These are phyloP conservation scores for Neonectria hederae DNA, from an alignment of 2,329 filamentous ascomycete genomes.

Conservation along the genomic window DNA sequence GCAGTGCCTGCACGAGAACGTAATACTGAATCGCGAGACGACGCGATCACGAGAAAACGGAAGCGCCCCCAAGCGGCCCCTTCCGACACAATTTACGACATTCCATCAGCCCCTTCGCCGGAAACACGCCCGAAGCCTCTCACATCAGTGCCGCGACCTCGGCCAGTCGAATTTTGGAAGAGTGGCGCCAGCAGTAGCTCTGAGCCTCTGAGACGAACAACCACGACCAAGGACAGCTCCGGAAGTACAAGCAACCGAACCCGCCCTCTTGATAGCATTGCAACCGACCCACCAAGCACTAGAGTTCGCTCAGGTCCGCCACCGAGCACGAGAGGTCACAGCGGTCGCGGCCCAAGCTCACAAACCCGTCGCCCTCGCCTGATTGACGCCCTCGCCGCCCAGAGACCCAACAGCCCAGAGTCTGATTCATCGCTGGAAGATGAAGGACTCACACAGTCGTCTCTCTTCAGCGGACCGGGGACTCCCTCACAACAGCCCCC, in stretches of 20 bases:
- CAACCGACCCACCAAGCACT: slow-evolving; percentile 13
- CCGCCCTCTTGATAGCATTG: slow-evolving; percentile 19
- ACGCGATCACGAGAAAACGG: slow-evolving; percentile 35
- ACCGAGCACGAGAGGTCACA: slow-evolving; percentile 7
- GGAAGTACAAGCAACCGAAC: slow-evolving; percentile 13
- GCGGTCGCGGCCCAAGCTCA: slow-evolving; percentile 18
- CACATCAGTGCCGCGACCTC: slow-evolving; percentile 26
- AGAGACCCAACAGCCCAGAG: slow-evolving; percentile 49
- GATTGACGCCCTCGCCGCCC: slow-evolving; percentile 55
- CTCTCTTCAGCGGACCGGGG: slow-evolving; percentile 24
- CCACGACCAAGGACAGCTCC: slow-evolving; percentile 20
- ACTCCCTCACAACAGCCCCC: slow-evolving; percentile 36
- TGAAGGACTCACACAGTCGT: slow-evolving; percentile 20
- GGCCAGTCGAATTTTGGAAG: slow-evolving; percentile 9
- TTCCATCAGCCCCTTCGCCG: neutral
- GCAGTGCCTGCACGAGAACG: slow-evolving; percentile 12
- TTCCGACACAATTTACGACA: slow-evolving; percentile 19
- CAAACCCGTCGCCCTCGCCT: slow-evolving; percentile 45
- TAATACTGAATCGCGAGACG: slow-evolving; percentile 25
- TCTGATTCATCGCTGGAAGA: slow-evolving; percentile 39
- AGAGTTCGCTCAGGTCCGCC: slow-evolving; percentile 8
- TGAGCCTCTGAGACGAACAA: slow-evolving; percentile 1
- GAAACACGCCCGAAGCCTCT: slow-evolving; percentile 25
- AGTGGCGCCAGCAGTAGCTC: slow-evolving; percentile 6
- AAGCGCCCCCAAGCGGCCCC: slow-evolving; percentile 32